phyloP scores from a whole-genome alignment of 805 yeast genomes.

The Yarrowia yakushimensis region DNA sequence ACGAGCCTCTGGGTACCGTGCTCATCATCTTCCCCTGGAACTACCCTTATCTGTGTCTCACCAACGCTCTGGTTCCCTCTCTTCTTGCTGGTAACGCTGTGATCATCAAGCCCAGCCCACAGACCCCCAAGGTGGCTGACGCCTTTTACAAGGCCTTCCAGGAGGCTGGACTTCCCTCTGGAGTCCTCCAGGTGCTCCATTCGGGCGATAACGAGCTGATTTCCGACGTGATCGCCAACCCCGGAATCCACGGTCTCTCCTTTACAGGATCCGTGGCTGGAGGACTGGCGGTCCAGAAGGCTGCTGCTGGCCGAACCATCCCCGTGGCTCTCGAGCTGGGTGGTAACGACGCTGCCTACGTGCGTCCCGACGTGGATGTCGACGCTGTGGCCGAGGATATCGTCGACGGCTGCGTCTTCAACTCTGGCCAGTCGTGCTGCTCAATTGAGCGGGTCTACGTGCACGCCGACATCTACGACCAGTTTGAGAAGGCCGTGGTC shows the following conservation, averaged over 20 bases:
- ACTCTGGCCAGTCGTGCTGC: conserved; percentile 91
- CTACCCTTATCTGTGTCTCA: conserved; percentile 83
- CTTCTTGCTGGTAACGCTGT: conserved; percentile 82
- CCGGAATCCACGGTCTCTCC: conserved; percentile 70
- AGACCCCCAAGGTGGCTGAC: conserved; percentile 80
- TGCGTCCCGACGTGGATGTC: conserved; percentile 68
- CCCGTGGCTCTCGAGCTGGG: conserved; percentile 85
- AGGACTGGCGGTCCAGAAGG: conserved; percentile 63
- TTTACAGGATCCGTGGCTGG: conserved; percentile 88
- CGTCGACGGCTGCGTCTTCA: conserved; percentile 74
- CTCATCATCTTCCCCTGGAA: conserved; percentile 93
- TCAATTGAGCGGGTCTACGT: conserved; percentile 87
- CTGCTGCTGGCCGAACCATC: conserved; percentile 70
- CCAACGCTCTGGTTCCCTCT: conserved; percentile 87
- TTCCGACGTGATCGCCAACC: conserved; percentile 62
- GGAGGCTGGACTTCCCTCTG: conserved; percentile 79
- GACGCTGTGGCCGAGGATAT: conserved; percentile 62
- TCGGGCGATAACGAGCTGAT: conserved; percentile 71
- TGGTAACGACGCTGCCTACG: conserved; percentile 86
- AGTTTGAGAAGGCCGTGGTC: conserved; percentile 56
- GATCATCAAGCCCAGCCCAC: conserved; percentile 81
- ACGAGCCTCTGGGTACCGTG: conserved; percentile 85
- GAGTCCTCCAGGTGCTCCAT: conserved; percentile 75
- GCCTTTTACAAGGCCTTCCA: conserved; percentile 59
- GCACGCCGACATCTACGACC: conserved; percentile 68